Evolutionary conservation across 148 eudicot species (phyloP), one percentile per base, ranked within the genome.

Genomic region (Nyssa sinensis): DNA sequence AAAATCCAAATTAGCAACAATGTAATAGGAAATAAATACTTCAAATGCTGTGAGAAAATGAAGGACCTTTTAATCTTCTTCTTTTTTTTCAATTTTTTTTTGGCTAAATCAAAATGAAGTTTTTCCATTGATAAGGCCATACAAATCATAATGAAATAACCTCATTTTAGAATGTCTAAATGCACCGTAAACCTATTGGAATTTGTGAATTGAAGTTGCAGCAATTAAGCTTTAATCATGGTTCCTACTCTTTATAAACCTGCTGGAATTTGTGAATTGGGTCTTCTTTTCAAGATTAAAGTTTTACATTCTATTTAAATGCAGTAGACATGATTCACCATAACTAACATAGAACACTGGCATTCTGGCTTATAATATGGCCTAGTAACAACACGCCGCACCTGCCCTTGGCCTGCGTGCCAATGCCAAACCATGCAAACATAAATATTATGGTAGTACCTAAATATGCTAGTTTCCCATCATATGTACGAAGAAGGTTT

Each of bases 391-490:
- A 37, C n/a, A n/a, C n/a, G n/a, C n/a, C n/a, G 17, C 16, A 34
- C 21, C 64, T 41, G 51, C 64, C 66, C 24, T 44, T 44, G n/a
- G n/a, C n/a, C n/a, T n/a, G n/a, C n/a, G n/a, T n/a, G n/a, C n/a
- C n/a, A n/a, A 29, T 10, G 28, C 51, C 31, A 58, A 28, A 32
- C 25, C 30, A 67, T 33, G 62, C 64, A 49, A 49, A 59, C 11
- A 59, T 21, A 34, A 23, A 41, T 51, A 35, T 34, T 24, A 59
- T 64, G 39, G 37, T 24, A 44, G 72, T 90, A 92, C 98, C 98
- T 83, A 95, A 69, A 88, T 95, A 95, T 34, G 98, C 98, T 75
- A 95, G 84, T 77, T 92, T 92, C 60, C 98, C 97, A 81, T 92
- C 98, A 81, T 75, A 73, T 71, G 97, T 92, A 25, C 96, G 96